Conservation (phyloP, 2,329 filamentous ascomycete species). For the Penicillium sp. region DNA sequence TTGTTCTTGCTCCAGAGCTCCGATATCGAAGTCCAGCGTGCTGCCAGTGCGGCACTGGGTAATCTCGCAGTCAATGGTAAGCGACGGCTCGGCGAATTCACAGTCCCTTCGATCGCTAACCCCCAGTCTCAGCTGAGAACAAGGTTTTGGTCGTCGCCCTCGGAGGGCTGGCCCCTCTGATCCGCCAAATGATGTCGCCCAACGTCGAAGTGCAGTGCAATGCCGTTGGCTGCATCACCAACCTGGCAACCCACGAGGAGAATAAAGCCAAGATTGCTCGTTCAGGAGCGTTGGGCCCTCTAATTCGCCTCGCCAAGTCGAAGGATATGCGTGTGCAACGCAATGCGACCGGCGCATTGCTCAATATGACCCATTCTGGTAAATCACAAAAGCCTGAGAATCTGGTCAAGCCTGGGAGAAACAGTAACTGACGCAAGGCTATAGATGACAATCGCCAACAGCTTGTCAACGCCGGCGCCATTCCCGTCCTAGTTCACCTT, state of each 20-base stretch:
- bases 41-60: conserved; percentile 91
- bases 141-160: conserved; percentile 95
- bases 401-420: background rate
- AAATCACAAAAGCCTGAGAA: conserved; percentile 38
- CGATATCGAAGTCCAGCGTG: conserved; percentile 95
- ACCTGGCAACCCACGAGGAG: conserved; percentile 95
- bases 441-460: conserved; percentile 96
- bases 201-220: conserved; percentile 99
- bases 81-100: conserved; percentile 14
- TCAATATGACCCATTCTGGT: conserved; percentile 99
- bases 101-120: conserved; percentile 47
- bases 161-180: conserved; percentile 85
- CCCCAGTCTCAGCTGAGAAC: conserved; percentile 75
- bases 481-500: conserved; percentile 93
- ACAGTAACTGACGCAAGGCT: conserved; percentile 25
- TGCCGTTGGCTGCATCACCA: conserved; percentile 97
- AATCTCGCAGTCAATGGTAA: conserved; percentile 96
- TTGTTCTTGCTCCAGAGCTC: conserved; percentile 91
- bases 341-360: conserved; percentile 91
- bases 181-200: conserved; percentile 95
- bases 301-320: conserved; percentile 92
- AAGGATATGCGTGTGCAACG: conserved; percentile 98
- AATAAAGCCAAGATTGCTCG: conserved; percentile 99
- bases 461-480: conserved; percentile 95
- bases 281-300: conserved; percentile 85